phyloP scores from a whole-genome alignment of 73 alveolate genomes.

The Tetrahymena thermophila region DNA sequence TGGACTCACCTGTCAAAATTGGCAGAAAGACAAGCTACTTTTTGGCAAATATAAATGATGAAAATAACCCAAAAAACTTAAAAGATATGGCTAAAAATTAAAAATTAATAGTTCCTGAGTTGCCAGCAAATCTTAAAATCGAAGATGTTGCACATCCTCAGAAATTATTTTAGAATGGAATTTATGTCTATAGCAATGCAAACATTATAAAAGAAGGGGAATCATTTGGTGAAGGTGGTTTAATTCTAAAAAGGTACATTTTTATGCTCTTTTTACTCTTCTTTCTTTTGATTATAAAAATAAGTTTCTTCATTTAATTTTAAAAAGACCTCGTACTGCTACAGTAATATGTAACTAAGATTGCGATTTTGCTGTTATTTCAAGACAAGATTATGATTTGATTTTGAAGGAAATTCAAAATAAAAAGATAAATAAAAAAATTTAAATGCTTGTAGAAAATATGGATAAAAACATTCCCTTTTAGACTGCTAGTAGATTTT shows the following conservation, averaged over 20 bases:
- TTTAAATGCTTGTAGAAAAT: not conserved
- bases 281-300: too few species aligned
- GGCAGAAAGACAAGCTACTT: not conserved
- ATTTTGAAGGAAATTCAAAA: not conserved
- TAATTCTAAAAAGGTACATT: not conserved
- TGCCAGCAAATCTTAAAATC: not conserved
- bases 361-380: not conserved
- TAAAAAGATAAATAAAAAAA: not conserved
- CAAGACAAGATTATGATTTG: not conserved
- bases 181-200: not conserved
- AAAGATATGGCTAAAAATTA: not conserved
- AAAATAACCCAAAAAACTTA: not conserved
- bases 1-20: not conserved
- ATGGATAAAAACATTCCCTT: not conserved
- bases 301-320: too few species aligned
- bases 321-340: not conserved
- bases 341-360: not conserved
- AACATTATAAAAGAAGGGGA: not conserved
- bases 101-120: not conserved
- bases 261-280: not conserved
- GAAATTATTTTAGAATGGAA: not conserved
- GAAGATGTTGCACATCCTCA: not conserved
- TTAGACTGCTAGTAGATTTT: not conserved
- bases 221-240: not conserved
- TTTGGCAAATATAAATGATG: not conserved